Percentiles rank a stretch among this genome's conserved stretches.
phyloP scores from a whole-genome alignment of 2,329 filamentous ascomycete species.

The Talaromyces sp. region DNA sequence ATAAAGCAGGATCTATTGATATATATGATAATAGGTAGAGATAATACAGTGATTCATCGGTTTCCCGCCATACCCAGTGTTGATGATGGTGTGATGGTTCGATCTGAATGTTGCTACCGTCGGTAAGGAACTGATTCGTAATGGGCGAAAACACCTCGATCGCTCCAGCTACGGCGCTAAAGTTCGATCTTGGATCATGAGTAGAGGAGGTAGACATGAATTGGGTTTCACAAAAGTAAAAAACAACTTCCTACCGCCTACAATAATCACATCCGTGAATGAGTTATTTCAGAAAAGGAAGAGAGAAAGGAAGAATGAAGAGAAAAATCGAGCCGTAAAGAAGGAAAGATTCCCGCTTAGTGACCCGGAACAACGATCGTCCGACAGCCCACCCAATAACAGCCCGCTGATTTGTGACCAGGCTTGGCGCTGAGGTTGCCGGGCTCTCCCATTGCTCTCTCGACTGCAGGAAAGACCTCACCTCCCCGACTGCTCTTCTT shows the following conservation, averaged over 20 bases:
- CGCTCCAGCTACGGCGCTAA: conserved; percentile 63
- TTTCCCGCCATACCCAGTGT: not conserved
- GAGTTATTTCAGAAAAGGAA: conserved; percentile 49
- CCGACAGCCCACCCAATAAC: conserved; percentile 40
- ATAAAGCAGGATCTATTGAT: conserved; percentile 12
- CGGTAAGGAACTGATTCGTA: conserved; percentile 64
- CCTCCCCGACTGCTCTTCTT: conserved; percentile 18
- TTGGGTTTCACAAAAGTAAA: conserved; percentile 10
- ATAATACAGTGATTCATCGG: not conserved
- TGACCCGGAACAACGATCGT: conserved; percentile 29
- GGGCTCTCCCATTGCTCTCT: conserved; percentile 25
- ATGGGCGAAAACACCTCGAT: conserved; percentile 52
- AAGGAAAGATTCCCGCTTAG: conserved; percentile 10
- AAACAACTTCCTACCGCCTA: conserved; percentile 52
- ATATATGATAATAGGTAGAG: not conserved
- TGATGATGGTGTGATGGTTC: not conserved
- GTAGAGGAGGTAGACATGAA: conserved; percentile 58
- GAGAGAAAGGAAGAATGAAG: conserved; percentile 31
- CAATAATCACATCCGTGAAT: conserved; percentile 64
- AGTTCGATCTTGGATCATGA: conserved; percentile 59
- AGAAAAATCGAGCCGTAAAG: conserved; percentile 27
- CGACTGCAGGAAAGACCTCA: not conserved
- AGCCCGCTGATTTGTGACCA: conserved; percentile 37
- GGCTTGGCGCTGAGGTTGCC: conserved; percentile 21
- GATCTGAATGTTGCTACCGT: conserved; percentile 57